Base-by-base conservation (phyloP, 2,329 filamentous ascomycete genomes). In the Claviceps citrina region DNA sequence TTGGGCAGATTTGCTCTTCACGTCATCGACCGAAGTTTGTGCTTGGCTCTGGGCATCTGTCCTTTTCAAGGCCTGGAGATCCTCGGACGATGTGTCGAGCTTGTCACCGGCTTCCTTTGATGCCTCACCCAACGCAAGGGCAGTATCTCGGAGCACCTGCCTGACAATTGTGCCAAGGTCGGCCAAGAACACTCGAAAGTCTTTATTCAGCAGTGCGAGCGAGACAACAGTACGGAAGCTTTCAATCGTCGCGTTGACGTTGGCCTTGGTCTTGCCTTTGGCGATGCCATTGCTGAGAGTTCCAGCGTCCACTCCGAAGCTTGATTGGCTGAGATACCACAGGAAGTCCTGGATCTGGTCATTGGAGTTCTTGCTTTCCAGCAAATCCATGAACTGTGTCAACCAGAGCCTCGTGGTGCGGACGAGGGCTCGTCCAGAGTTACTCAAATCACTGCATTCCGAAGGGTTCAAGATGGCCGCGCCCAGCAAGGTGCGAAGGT, bases 321-420 rank as follows among this genome's bases (percentile, higher is more conserved):
- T 72, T n/a, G 84, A 78, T 54, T 83, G 81, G 46, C 76, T 66
- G 35, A 93, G 59, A 51, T 80, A 86, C 86, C 86, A 95, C 30
- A 94, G 67, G 47, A 95, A 83, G 51, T 95, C 84, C 57, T 96
- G 89, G 15, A 96, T 74, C 56, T 94, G 81, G 58, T 96, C 85
- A 13, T 74, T 61, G 45, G 68, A 65, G 57, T 95, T 95, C 65
- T 95, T 96, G 59, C 86, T 70, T 41, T 76, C 68, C 34, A 95
- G 57, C 5, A 94, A 62, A n/a, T 84, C 76, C 50, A 93, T 89
- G 56, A 94, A 77, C 43, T 87, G 71, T 42, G 76, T 71, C 7
- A 95, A 64, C 73, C 77, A 89, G 49, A 80, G 68, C 55, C 81
- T 83, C 36, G 70, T 67, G 53, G 81, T 80, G 44, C 79, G 78